These are phyloP conservation scores for Pythium aphanidermatum DNA, from an alignment of 352 stramenopile genomes.

Conservation along the genomic window DNA sequence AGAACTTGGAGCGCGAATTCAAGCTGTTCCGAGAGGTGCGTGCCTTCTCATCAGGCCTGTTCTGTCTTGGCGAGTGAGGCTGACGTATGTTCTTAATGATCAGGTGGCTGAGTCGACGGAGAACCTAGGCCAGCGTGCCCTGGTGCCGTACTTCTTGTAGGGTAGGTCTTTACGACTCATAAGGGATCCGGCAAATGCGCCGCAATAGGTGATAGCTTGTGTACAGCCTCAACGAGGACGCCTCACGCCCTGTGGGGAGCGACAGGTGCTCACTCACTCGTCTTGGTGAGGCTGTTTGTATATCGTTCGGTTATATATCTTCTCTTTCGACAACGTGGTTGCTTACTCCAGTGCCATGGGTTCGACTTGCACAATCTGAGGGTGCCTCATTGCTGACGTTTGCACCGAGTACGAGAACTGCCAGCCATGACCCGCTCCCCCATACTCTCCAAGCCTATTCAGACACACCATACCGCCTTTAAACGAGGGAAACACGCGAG, in stretches of 20 bases:
- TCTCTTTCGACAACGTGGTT: no score
- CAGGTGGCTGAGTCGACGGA: slow-evolving; percentile 82
- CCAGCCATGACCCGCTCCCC: slow-evolving; percentile 70
- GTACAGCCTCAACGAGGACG: neutral
- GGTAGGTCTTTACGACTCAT: neutral
- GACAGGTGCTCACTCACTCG: no score
- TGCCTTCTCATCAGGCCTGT: no score
- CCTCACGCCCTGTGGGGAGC: no score
- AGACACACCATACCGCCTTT: slow-evolving; percentile 77
- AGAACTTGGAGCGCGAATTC: slow-evolving; percentile 83
- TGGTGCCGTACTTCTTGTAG: slow-evolving; percentile 88
- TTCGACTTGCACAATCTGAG: slow-evolving; percentile 45
- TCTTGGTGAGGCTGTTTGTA: no score
- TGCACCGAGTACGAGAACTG: slow-evolving; percentile 68
- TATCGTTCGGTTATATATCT: neutral
- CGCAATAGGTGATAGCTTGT: slow-evolving; percentile 19
- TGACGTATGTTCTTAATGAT: neutral
- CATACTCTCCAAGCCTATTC: slow-evolving; percentile 64
- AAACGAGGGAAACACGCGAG: slow-evolving; percentile 47
- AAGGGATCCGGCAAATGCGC: no score
- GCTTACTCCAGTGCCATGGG: slow-evolving; percentile 23
- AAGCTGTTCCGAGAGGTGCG: slow-evolving; percentile 85
- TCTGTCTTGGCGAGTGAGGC: no score
- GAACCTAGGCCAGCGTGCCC: slow-evolving; percentile 62
- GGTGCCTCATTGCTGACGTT: slow-evolving; percentile 42